Evolutionary conservation across 1,284 basidiomycete genomes (phyloP).

Genomic region (Porphyrellus sp.): DNA sequence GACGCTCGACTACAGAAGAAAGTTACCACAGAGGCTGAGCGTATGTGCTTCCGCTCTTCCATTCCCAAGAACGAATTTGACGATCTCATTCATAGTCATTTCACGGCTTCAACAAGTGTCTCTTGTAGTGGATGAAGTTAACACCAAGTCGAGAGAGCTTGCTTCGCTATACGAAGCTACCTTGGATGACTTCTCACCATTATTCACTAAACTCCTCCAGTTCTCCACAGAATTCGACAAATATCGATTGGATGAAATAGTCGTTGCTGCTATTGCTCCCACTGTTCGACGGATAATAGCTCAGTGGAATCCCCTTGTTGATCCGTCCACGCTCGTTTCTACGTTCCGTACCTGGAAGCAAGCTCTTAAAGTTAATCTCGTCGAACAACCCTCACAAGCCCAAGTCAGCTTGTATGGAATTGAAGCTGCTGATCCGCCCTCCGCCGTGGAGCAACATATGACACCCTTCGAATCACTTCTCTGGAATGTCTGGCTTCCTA

Average conservation of each 20-base stretch:
- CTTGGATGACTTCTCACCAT: conserved; percentile 65
- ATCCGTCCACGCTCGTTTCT: conserved; percentile 59
- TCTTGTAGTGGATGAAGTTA: conserved; percentile 68
- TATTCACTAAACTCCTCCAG: conserved; percentile 71
- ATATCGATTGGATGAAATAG: conserved; percentile 84
- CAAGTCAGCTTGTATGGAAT: conserved; percentile 60
- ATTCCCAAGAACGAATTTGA: conserved; percentile 16
- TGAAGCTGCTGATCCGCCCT: conserved; percentile 33
- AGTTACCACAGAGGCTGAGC: conserved; percentile 69
- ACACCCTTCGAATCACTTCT: conserved; percentile 92
- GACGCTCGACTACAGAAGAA: conserved; percentile 64
- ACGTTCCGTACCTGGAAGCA: conserved; percentile 69
- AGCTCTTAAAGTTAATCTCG: conserved; percentile 56
- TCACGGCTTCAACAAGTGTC: conserved; percentile 73
- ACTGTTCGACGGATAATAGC: conserved; percentile 65
- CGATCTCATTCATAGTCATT: conserved; percentile 52
- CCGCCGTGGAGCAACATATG: conserved; percentile 65
- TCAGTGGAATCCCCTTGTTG: conserved; percentile 70
- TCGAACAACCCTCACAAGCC: conserved; percentile 41
- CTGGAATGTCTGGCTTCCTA: conserved; percentile 94
- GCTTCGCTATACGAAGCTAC: conserved; percentile 63
- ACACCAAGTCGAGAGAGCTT: conserved; percentile 58
- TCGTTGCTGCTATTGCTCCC: conserved; percentile 87
- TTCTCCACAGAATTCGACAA: conserved; percentile 77
- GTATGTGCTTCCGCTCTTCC: conserved; percentile 42